phyloP scores from a whole-genome alignment of 345 rosid species.

The Eucalyptus globulus region DNA sequence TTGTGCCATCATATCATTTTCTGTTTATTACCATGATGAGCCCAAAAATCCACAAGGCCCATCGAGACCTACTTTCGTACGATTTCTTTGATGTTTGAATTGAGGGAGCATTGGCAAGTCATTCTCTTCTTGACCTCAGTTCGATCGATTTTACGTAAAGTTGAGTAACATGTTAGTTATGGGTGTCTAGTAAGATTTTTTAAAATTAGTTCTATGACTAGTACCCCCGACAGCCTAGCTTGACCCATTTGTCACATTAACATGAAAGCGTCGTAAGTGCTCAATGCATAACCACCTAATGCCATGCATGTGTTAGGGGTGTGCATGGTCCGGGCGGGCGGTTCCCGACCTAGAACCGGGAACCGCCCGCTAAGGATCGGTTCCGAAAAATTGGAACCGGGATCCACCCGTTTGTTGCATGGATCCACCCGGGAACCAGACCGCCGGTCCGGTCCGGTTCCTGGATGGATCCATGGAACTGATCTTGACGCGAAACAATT shows the following conservation, averaged over 20 bases:
- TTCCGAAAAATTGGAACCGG: too few species aligned
- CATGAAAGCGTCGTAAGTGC: background rate
- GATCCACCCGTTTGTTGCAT: too few species aligned
- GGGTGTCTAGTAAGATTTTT: fast-evolving
- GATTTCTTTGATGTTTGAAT: background rate
- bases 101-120: background rate
- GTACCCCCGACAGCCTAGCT: background rate
- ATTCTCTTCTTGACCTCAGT: background rate
- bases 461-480: too few species aligned
- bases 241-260: background rate
- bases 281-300: background rate
- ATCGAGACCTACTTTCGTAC: fast-evolving
- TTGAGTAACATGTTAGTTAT: background rate
- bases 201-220: background rate
- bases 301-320: background rate
- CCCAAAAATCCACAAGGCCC: fast-evolving
- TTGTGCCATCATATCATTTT: background rate
- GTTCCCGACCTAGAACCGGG: too few species aligned
- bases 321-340: too few species aligned
- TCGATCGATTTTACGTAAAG: too few species aligned
- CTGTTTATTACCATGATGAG: background rate
- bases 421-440: too few species aligned
- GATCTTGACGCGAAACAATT: too few species aligned
- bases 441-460: too few species aligned
- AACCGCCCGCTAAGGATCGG: too few species aligned